Conservation (phyloP, 1,139 yeast genomes). For the Hyphopichia burtonii region DNA sequence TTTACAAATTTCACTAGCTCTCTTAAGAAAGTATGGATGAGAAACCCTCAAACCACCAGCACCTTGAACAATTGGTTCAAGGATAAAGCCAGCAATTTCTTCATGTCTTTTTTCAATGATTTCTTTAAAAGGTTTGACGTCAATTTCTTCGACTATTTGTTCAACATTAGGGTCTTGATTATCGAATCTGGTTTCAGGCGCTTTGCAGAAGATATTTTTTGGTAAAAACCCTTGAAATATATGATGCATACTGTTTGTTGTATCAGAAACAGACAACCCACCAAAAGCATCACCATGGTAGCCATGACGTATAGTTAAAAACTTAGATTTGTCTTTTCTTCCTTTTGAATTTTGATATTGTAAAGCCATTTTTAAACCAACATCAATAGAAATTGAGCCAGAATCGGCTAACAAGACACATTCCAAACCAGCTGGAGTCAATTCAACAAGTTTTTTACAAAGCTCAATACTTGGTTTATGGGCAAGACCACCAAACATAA, state of each 20-base stretch:
- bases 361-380: slow-evolving; percentile 10
- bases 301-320: slow-evolving; percentile 19
- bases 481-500: slow-evolving; percentile 31
- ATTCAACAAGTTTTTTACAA: slow-evolving; percentile 15
- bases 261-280: slow-evolving; percentile 23
- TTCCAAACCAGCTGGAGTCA: slow-evolving; percentile 18
- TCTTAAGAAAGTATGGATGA: slow-evolving; percentile 23
- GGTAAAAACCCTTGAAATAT: slow-evolving; percentile 23
- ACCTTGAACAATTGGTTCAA: slow-evolving; percentile 36
- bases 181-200: slow-evolving; percentile 15
- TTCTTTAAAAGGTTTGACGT: slow-evolving; percentile 18
- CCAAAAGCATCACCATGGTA: slow-evolving; percentile 27
- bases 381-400: slow-evolving; percentile 11
- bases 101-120: slow-evolving; percentile 18
- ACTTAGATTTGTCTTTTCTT: slow-evolving; percentile 11
- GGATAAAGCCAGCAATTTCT: slow-evolving; percentile 28
- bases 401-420: slow-evolving; percentile 23
- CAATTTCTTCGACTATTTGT: slow-evolving; percentile 6
- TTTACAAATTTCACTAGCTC: slow-evolving; percentile 25
- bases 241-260: slow-evolving; percentile 26
- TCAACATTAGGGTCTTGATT: slow-evolving; percentile 9
- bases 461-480: slow-evolving; percentile 25
- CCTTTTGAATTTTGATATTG: slow-evolving; percentile 13
- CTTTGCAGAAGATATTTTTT: slow-evolving; percentile 21
- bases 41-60: slow-evolving; percentile 34